Base-by-base conservation (phyloP, 1,284 basidiomycete species). In the Takashimella koratensis region DNA sequence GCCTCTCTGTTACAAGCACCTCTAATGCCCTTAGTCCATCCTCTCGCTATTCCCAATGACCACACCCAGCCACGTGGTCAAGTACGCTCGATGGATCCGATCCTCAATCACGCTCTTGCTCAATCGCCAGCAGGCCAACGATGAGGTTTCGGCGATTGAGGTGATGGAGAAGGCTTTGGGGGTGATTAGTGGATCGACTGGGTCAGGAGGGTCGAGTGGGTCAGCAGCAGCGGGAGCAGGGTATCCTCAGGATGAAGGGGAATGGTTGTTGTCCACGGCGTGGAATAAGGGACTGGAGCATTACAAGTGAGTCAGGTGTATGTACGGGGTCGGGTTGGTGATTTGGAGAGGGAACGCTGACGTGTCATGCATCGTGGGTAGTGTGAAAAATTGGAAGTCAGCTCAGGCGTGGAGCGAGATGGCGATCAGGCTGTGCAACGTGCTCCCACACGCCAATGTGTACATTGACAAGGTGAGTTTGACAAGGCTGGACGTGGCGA, bases 41-140 rank as follows among this genome's bases (percentile, higher is more conserved):
- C n/a, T 57, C 2, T 26, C 43, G 13, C 20, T 5, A 0, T 10
- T 24, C 19, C 4, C 13, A 4, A 10, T 26, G 1, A 13, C 23
- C 3, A 10, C 41, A 3, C n/a, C 43, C 12, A 16, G 11, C 2
- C 51, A 53, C 5, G 12, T 48, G 11, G 36, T 19, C 10, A 41
- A 42, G 1, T 23, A 24, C 5, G 45, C 49, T 2, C 49, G 52
- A 8, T 57, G 56, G 56, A 51, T 25, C 2, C 45, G 49, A 5
- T 50, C 52, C 11, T 46, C 51, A 2, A 49, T 57, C 12, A 3
- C 16, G 5, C 30, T 26, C 13, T 49, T 57, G 10, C 36, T 57
- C 11, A 27, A 57, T 39, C 56, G 56, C 13, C 26, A 26, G 16
- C 19, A 22, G 5, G 2, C 27, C 5, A 26, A 43, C 19, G 52